Evolutionary conservation across 352 stramenopile genomes (phyloP).

Genomic region (Lagenidium giganteum): DNA sequence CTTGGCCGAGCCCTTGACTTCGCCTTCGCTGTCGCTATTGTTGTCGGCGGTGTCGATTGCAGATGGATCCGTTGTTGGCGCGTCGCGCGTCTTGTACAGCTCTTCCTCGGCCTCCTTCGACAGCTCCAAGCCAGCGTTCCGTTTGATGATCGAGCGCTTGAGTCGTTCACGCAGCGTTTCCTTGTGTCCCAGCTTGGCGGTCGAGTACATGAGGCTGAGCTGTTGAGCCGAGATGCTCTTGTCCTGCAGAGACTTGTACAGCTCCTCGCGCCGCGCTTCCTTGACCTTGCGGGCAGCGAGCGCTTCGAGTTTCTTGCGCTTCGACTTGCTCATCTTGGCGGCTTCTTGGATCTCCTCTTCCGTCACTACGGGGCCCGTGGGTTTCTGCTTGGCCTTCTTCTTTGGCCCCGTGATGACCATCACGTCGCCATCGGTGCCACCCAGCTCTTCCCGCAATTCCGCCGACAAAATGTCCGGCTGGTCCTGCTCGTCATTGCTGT

Average conservation of each 20-base stretch:
- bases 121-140: conserved; percentile 69
- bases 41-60: not conserved
- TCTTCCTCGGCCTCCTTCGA: conserved; percentile 42
- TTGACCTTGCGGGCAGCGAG: conserved; percentile 75
- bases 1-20: conserved; percentile 19
- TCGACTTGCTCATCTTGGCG: conserved; percentile 69
- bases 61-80: too few relatives aligned
- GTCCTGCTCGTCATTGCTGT: not conserved
- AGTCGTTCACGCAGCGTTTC: conserved; percentile 74
- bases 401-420: conserved; percentile 54
- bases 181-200: conserved; percentile 73
- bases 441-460: conserved; percentile 63
- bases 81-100: too few relatives aligned
- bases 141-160: conserved; percentile 69
- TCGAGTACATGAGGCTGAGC: conserved; percentile 71
- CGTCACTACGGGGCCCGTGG: conserved; percentile 36
- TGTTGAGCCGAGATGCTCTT: conserved; percentile 56
- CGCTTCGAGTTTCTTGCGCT: conserved; percentile 77
- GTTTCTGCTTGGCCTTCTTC: conserved; percentile 44
- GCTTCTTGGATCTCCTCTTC: conserved; percentile 62
- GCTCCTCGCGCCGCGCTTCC: conserved; percentile 57
- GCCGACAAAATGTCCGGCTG: conserved; percentile 43
- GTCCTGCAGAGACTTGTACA: conserved; percentile 77
- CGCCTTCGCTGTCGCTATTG: conserved; percentile 1
- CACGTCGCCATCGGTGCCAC: conserved; percentile 45